These are phyloP conservation scores for Phragmites australis DNA, from an alignment of 176 grass and related monocot genomes.

Conservation along the genomic window DNA sequence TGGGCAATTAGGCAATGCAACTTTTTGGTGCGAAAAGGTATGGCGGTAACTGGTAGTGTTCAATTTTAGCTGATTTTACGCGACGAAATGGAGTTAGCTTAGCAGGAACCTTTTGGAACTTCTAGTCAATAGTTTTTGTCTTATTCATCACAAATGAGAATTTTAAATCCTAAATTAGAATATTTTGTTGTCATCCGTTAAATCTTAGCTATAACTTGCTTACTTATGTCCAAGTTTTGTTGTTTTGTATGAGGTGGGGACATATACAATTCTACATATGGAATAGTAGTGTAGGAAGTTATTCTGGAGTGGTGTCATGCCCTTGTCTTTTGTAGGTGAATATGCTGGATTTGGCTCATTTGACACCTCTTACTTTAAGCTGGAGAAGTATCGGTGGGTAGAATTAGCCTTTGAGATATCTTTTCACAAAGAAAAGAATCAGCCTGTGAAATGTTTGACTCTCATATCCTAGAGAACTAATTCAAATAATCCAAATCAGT, in stretches of 20 bases:
- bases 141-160: not conserved
- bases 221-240: slow-evolving; percentile 25
- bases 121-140: slow-evolving; percentile 6
- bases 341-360: slow-evolving; percentile 27
- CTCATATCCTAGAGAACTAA: slow-evolving; percentile 7
- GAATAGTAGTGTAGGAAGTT: slow-evolving; percentile 10
- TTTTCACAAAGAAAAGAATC: slow-evolving; percentile 2
- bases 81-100: not conserved
- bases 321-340: slow-evolving; percentile 22
- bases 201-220: slow-evolving; percentile 3
- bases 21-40: not conserved
- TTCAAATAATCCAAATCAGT: slow-evolving; percentile 10
- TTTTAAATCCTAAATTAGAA: not conserved
- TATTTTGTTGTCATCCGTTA: not conserved
- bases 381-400: slow-evolving; percentile 19
- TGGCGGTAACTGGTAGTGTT: not conserved
- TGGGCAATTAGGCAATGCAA: not conserved
- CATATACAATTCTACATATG: slow-evolving; percentile 21
- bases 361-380: slow-evolving; percentile 19
- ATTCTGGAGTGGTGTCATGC: slow-evolving; percentile 5
- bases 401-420: not conserved
- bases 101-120: not conserved
- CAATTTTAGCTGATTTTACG: slow-evolving; percentile 18
- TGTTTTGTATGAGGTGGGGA: slow-evolving; percentile 21
- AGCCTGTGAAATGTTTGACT: slow-evolving; percentile 12